Base-by-base conservation (phyloP, 228 moss, liverwort and hornwort species). In the Sphagnum magellanicum region DNA sequence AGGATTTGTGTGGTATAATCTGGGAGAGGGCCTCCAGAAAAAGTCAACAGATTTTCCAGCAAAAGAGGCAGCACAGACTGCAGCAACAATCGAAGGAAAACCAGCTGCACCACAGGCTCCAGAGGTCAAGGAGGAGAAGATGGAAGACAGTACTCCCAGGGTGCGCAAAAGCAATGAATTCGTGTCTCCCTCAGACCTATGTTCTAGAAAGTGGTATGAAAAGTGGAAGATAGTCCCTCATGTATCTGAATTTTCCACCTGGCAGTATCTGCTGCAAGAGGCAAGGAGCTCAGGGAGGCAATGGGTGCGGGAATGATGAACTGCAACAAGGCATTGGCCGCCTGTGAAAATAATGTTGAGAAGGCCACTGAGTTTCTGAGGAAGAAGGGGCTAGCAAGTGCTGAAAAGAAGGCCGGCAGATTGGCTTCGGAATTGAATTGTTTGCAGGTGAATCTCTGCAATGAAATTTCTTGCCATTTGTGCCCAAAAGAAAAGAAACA, bases 251-350 rank as follows among this genome's bases (percentile, higher is more conserved):
- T 6, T 64, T 66, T 52, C 50, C 75, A 86, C 82, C 79, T 79
- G 0, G 78, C 72, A 50, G 83, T 87, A 65, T 83, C 93, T 13
- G 84, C 97, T 4, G 88, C 88, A 6, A 67, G 71, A 4, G 97
- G 93, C 72, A 97, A 97, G 64, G 77, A 90, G 77, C 87, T 97
- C 50, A 73, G 97, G 66, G 87, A 93, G 6, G 89, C 83, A 5
- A 91, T 93, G 6, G 93, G 97, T 63, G 91, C 97, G 60, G 97
- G 97, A 59, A 93, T 97, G 97, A 97, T 97, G 97, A 91, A 97
- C 11, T 97, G 97, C 91, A 97, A 97, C 71, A 93, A 88, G 77
- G 93, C 97, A 10, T 78, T 97, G 50, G 66, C 73, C 32, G 88
- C 81, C 6, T 76, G 80, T 66, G 77, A 74, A 52, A 89, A 89